phyloP scores from a whole-genome alignment of 2,329 filamentous ascomycete genomes.

The Beauveria scarabaeidicola region DNA sequence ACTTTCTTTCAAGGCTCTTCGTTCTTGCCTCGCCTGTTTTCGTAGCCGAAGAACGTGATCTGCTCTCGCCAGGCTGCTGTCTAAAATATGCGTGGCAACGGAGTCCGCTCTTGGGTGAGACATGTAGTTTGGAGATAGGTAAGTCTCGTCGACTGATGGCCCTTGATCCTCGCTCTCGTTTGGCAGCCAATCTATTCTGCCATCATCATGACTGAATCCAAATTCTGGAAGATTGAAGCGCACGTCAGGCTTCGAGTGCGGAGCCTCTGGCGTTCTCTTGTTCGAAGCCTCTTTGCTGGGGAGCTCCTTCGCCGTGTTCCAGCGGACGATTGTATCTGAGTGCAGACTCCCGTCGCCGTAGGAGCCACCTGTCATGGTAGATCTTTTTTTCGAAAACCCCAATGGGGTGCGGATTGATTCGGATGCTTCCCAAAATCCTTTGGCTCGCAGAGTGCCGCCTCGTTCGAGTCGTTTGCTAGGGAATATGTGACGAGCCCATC shows the following conservation, averaged over 20 bases:
- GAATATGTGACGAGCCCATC: constrained; percentile 36
- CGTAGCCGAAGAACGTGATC: constrained; percentile 23
- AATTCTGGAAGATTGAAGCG: constrained; percentile 1
- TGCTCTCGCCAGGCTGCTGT: constrained; percentile 12
- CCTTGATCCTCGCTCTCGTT: not conserved
- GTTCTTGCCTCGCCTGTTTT: constrained; percentile 24
- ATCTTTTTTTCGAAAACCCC: constrained; percentile 8
- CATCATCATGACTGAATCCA: not conserved
- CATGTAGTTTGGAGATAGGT: not conserved
- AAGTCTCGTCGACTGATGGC: not conserved
- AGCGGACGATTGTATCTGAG: constrained; percentile 25
- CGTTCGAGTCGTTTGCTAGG: constrained; percentile 42
- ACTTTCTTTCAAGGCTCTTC: constrained; percentile 41
- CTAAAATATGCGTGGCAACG: constrained; percentile 5
- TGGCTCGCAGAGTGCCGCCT: constrained; percentile 36
- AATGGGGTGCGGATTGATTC: constrained; percentile 8
- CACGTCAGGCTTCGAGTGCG: not conserved
- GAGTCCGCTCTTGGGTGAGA: not conserved
- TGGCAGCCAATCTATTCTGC: not conserved
- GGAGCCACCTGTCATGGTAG: constrained; percentile 12
- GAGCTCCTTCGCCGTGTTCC: constrained; percentile 28
- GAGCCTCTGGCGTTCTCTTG: not conserved
- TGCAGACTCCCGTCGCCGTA: constrained; percentile 12
- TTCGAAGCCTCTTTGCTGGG: constrained; percentile 6
- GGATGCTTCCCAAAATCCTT: constrained; percentile 21